Evolutionary conservation across 2,329 filamentous ascomycete species (phyloP).

Genomic region (Knufia petricola): DNA sequence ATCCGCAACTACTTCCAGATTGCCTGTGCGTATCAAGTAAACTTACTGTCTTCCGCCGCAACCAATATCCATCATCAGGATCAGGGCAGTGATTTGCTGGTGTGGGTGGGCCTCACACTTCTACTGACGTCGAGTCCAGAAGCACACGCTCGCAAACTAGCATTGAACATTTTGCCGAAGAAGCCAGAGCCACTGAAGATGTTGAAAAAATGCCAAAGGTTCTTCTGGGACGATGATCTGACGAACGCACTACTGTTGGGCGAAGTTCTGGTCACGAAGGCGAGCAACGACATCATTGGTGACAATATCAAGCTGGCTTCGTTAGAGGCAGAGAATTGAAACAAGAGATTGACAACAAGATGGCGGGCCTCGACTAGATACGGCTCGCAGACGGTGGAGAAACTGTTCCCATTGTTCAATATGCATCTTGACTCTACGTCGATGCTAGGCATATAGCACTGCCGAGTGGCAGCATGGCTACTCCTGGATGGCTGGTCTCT

Average conservation of each 20-base stretch:
- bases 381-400: too few relatives aligned
- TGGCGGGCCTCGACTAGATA: too few relatives aligned
- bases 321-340: not conserved
- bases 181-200: not conserved
- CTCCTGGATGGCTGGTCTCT: not conserved
- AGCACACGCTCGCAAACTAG: not conserved
- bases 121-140: not conserved
- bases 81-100: not conserved
- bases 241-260: not conserved
- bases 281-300: not conserved
- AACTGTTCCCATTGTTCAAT: too few relatives aligned
- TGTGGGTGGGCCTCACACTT: not conserved
- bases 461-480: too few relatives aligned
- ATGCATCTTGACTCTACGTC: too few relatives aligned
- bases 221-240: conserved; percentile 3
- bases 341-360: not conserved
- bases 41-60: not conserved
- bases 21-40: not conserved
- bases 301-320: not conserved
- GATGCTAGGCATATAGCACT: too few relatives aligned
- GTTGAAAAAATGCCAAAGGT: not conserved
- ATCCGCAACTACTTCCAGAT: not conserved
- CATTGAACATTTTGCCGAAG: not conserved
- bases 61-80: not conserved
- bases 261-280: not conserved